Evolutionary conservation across 306 rosid genomes (phyloP).

Genomic region (Canavalia ensiformis): DNA sequence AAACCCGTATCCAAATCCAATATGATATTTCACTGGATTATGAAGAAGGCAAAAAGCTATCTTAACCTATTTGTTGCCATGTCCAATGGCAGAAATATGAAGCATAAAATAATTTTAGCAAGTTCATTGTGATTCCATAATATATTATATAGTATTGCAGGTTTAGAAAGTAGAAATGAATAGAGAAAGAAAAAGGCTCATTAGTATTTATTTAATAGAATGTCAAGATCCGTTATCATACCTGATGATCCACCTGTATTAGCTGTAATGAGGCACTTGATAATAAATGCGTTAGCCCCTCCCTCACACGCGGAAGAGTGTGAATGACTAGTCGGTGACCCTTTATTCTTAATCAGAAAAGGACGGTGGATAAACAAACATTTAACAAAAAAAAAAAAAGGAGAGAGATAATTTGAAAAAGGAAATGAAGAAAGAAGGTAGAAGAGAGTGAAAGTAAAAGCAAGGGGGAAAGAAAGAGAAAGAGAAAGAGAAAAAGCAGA

Average conservation of each 20-base stretch:
- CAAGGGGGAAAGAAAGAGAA: background rate
- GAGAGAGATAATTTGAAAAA: background rate
- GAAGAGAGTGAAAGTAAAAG: conserved; percentile 37
- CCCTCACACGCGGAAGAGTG: conserved; percentile 57
- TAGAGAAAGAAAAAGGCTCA: background rate
- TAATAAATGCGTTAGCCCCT: conserved; percentile 18
- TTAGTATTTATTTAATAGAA: background rate
- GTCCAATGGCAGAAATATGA: background rate
- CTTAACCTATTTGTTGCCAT: too few relatives aligned
- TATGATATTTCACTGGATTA: too few relatives aligned
- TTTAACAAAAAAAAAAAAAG: conserved; percentile 20
- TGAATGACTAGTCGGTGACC: conserved; percentile 50
- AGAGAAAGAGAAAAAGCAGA: conserved; percentile 6
- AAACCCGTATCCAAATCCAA: too few relatives aligned
- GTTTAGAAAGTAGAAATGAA: background rate
- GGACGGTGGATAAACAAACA: conserved; percentile 42
- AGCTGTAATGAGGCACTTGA: conserved; percentile 26
- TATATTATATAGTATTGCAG: too few relatives aligned
- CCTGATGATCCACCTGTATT: conserved; percentile 35
- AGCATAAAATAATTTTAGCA: background rate
- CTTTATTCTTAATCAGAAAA: conserved; percentile 51
- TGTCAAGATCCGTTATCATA: conserved; percentile 30
- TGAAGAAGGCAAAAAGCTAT: too few relatives aligned
- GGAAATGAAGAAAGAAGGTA: conserved; percentile 12
- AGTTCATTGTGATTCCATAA: background rate